These are phyloP conservation scores for Lathyrus sativus DNA, from an alignment of 306 rosid genomes.

Conservation along the genomic window DNA sequence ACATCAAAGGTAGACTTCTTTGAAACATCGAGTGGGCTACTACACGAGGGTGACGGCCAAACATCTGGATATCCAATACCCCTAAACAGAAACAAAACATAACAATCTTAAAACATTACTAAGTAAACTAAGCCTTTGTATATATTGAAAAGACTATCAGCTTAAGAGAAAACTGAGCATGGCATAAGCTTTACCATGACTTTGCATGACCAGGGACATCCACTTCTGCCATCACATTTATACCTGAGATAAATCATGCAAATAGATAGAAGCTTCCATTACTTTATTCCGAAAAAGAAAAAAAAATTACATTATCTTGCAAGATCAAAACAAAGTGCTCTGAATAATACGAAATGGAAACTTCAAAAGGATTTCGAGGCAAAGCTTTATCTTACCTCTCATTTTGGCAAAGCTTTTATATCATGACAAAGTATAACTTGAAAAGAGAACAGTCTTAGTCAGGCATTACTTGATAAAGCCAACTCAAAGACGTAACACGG, in stretches of 20 bases:
- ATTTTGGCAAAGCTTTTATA: conserved; percentile 81
- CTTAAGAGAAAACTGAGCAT: conserved; percentile 35
- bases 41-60: conserved; percentile 91
- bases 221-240: conserved; percentile 91
- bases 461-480: conserved; percentile 34
- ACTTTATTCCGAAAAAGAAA: no score
- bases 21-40: conserved; percentile 87
- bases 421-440: conserved; percentile 35
- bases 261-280: conserved; percentile 27
- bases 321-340: conserved; percentile 8
- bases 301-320: not conserved
- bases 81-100: conserved; percentile 50
- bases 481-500: conserved; percentile 38
- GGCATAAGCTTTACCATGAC: conserved; percentile 69
- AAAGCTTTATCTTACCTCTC: conserved; percentile 64
- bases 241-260: conserved; percentile 60
- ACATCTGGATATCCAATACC: conserved; percentile 91
- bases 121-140: not conserved
- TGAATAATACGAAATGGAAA: conserved; percentile 26
- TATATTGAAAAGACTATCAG: conserved; percentile 10
- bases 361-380: conserved; percentile 40
- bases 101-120: conserved; percentile 24
- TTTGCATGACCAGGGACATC: conserved; percentile 95
- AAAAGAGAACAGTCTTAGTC: conserved; percentile 50
- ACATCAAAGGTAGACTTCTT: conserved; percentile 80